Conservation (phyloP, 2,329 filamentous ascomycete species). For the Fusarium sp. region DNA sequence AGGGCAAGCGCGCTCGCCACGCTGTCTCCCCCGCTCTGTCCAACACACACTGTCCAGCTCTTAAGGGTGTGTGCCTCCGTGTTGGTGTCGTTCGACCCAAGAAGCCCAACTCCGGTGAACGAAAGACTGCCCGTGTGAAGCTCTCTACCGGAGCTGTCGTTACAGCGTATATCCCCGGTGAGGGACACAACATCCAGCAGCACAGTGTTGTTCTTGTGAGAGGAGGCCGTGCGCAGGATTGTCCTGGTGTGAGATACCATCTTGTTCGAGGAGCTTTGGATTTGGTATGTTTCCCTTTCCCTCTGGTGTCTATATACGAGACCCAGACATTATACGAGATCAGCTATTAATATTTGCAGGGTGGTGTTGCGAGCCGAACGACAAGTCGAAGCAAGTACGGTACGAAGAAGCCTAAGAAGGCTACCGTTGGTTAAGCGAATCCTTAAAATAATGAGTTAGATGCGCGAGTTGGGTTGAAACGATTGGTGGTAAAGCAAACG, state of each 20-base stretch:
- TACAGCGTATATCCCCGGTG: slow-evolving; percentile 94
- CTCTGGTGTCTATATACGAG: fast-evolving
- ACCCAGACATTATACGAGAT: background rate
- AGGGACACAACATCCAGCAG: slow-evolving; percentile 99
- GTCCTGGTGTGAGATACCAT: slow-evolving; percentile 97
- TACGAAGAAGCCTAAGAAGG: slow-evolving; percentile 97
- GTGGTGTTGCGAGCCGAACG: slow-evolving; percentile 86
- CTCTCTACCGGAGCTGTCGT: slow-evolving; percentile 88
- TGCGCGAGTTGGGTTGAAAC: background rate
- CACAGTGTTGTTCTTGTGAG: slow-evolving; percentile 97
- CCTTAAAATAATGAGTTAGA: background rate
- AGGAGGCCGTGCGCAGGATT: slow-evolving; percentile 94
- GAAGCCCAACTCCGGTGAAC: slow-evolving; percentile 98
- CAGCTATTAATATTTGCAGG: slow-evolving; percentile 63
- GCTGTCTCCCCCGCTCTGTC: slow-evolving; percentile 86
- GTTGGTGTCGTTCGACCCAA: slow-evolving; percentile 95
- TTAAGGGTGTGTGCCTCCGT: slow-evolving; percentile 96
- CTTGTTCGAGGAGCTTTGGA: slow-evolving; percentile 91
- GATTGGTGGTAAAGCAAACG: background rate
- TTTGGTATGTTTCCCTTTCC: slow-evolving; percentile 72
- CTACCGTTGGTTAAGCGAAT: slow-evolving; percentile 60
- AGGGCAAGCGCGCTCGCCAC: slow-evolving; percentile 83
- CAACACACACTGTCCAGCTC: slow-evolving; percentile 75
- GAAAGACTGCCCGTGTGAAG: slow-evolving; percentile 92
- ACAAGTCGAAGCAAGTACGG: slow-evolving; percentile 95